Base-by-base conservation (phyloP, 139 green algal genomes). In the Picochlorum sp. region DNA sequence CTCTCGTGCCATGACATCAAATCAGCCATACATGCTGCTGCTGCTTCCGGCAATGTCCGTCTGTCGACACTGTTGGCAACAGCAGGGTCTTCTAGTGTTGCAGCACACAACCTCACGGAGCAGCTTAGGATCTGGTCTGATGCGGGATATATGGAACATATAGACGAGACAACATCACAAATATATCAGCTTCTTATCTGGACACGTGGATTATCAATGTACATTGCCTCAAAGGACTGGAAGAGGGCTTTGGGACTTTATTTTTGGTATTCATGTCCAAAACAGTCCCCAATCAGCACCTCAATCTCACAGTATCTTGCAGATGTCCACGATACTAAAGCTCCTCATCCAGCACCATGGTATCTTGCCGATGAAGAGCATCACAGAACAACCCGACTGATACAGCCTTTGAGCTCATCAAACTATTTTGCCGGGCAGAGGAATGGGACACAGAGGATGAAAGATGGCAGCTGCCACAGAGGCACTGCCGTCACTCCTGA, bases 21-120 rank as follows among this genome's bases (percentile, higher is more conserved):
- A 2, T 59, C 68, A 4, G 84, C 84, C 0, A 63, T 64, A 11
- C 79, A 70, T 2, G 51, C 76, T n/a, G 89, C 89, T 5, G 73
- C 76, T 5, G 72, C 71, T 3, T 59, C 52, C 1, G 85, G 89
- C 4, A 84, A 95, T 63, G 63, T 80, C 3, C 71, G 84, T 3
- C 80, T 96, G 55, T 84, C 84, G 6, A 78, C 79, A 28, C 71
- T 96, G n/a, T 47, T 96, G 20, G 67, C 82, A 6, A 57, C 62
- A 70, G 76, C 56, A 50, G 76, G 61, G 18, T 38, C 44, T 16
- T 66, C 73, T 13, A 26, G 16, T 4, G 49, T 49, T 6, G 61
- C 28, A 2, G 45, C 56, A 0, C 28, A 34, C 1, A 61, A 86
- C 11, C n/a, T 88, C 7, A 54, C 49, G 0, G 37, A 60, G n/a